Evolutionary conservation across 306 rosid genomes (phyloP).

Genomic region (Begonia peltatifolia): DNA sequence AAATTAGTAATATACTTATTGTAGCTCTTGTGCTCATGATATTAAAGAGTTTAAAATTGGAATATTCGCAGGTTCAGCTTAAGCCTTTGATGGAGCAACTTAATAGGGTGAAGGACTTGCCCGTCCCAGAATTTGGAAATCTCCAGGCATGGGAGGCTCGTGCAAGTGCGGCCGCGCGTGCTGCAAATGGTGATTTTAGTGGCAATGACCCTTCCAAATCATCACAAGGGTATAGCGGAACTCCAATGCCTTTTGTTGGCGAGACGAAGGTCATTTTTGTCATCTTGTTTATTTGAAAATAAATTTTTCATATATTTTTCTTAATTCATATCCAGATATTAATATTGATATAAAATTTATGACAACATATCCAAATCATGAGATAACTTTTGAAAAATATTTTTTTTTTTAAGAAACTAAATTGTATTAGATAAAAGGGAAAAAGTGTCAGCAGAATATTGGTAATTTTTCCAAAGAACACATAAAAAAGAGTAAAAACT

Average conservation of each 20-base stretch:
- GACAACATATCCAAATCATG: too few species aligned
- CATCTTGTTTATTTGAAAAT: too few species aligned
- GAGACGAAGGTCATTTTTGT: slow-evolving; percentile 70
- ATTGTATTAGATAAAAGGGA: too few species aligned
- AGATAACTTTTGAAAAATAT: too few species aligned
- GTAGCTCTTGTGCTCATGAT: not conserved
- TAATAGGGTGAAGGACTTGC: slow-evolving; percentile 70
- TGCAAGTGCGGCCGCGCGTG: slow-evolving; percentile 75
- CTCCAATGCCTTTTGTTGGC: slow-evolving; percentile 80
- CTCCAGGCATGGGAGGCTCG: slow-evolving; percentile 98
- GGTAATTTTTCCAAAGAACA: too few species aligned
- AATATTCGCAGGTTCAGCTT: slow-evolving; percentile 56
- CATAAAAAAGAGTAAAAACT: too few species aligned
- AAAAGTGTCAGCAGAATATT: too few species aligned
- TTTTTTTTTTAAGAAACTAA: too few species aligned
- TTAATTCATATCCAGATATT: too few species aligned
- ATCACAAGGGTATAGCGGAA: slow-evolving; percentile 59
- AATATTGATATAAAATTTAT: too few species aligned
- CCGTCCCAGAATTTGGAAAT: slow-evolving; percentile 81
- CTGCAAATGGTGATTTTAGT: slow-evolving; percentile 53
- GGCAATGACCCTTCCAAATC: slow-evolving; percentile 61
- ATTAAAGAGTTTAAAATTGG: slow-evolving; percentile 4
- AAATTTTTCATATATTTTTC: too few species aligned
- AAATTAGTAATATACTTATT: too few species aligned
- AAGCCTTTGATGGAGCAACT: slow-evolving; percentile 87